These are phyloP conservation scores for Neurospora pannonica DNA, from an alignment of 495 filamentous ascomycete genomes.

Conservation along the genomic window DNA sequence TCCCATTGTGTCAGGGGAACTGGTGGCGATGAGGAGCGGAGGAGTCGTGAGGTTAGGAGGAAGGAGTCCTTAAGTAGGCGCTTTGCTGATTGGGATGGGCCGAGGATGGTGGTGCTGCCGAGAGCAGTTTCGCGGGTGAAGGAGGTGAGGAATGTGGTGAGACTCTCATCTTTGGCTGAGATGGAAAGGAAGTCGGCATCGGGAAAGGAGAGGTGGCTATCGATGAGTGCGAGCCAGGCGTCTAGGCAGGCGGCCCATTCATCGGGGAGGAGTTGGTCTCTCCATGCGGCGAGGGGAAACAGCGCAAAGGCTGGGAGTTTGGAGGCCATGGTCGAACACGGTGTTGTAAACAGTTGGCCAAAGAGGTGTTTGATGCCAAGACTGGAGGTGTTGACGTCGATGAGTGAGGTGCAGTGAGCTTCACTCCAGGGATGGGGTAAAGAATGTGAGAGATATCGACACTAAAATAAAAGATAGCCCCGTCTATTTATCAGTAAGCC, in stretches of 20 bases:
- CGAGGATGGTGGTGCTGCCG: conserved; percentile 28
- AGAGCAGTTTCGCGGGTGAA: conserved; percentile 46
- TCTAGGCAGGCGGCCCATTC: conserved; percentile 76
- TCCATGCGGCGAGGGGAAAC: conserved; percentile 61
- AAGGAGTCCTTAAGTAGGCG: conserved; percentile 53
- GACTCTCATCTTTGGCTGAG: conserved; percentile 45
- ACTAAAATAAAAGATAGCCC: background rate
- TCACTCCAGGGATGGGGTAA: background rate
- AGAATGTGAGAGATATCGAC: background rate
- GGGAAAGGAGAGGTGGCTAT: conserved; percentile 51
- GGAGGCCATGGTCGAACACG: conserved; percentile 6
- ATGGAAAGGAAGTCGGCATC: conserved; percentile 39
- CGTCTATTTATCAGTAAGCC: background rate
- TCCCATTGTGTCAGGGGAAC: conserved; percentile 40
- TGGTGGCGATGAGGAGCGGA: conserved; percentile 37
- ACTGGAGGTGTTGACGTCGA: background rate
- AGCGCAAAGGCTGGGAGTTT: conserved; percentile 60
- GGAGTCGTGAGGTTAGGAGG: conserved; percentile 42
- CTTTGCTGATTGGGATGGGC: conserved; percentile 37
- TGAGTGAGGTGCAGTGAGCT: background rate
- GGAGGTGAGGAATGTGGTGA: conserved; percentile 50
- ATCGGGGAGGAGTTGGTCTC: conserved; percentile 50
- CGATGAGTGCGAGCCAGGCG: conserved; percentile 61
- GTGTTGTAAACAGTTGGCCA: background rate
- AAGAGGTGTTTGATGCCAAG: background rate